Percentiles rank a stretch among this genome's conserved stretches.
Evolutionary conservation across 306 rosid genomes (phyloP).

Genomic region (Pueraria montana): DNA sequence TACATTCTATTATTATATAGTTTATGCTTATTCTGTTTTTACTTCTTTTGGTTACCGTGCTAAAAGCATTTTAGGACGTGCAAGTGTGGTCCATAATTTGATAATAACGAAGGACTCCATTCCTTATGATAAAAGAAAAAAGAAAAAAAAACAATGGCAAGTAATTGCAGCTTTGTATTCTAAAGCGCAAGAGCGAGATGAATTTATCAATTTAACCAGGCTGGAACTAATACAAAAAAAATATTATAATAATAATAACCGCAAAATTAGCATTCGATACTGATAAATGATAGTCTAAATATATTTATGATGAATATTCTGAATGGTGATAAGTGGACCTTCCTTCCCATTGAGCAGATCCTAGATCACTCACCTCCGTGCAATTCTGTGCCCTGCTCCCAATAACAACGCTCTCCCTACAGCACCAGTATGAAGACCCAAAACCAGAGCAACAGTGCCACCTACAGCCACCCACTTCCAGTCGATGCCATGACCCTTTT

Average conservation of each 20-base stretch:
- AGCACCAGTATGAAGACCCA: slow-evolving; percentile 86
- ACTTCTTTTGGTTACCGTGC: not conserved
- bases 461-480: slow-evolving; percentile 98
- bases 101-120: not conserved
- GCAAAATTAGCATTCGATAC: slow-evolving; percentile 43
- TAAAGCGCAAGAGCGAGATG: slow-evolving; percentile 7
- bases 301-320: slow-evolving; percentile 41
- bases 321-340: slow-evolving; percentile 39
- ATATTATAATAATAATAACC: not conserved
- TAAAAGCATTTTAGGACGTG: too few species aligned
- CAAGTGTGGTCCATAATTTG: not conserved
- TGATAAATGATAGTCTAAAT: slow-evolving; percentile 35
- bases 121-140: not conserved
- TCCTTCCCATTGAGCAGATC: slow-evolving; percentile 29
- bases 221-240: not conserved
- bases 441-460: slow-evolving; percentile 91
- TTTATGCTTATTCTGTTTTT: not conserved
- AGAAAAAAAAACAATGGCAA: not conserved
- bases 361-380: slow-evolving; percentile 63
- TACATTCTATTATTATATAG: not conserved
- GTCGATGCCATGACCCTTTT: slow-evolving; percentile 67
- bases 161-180: slow-evolving; percentile 39
- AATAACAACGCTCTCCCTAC: slow-evolving; percentile 82
- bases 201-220: slow-evolving; percentile 20
- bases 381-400: slow-evolving; percentile 93